Evolutionary conservation across 106 monocot genomes (phyloP), one percentile per base, ranked within the genome.

Genomic region (Dioscorea alata): DNA sequence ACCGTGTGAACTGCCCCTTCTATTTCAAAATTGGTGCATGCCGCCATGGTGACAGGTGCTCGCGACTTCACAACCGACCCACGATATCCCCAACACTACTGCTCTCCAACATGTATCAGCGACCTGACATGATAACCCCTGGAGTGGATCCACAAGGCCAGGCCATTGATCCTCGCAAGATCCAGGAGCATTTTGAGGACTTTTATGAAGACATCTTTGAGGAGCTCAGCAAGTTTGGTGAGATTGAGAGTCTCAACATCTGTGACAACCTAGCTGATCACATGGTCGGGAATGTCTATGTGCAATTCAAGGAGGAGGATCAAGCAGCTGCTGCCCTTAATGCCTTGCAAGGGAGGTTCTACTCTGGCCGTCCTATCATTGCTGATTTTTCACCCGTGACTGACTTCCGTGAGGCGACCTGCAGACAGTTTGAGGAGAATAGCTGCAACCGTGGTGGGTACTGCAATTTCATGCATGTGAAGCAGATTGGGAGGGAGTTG

Each of bases 21-120:
- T 85, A 85, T 72, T 85, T 85, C 80, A 85, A 85, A 50, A 85
- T 85, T 20, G 84, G 84, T 20, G 84, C 84, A 21, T 85, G 80
- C 57, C 80, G 80, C 16, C 84, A 85, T 32, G 80, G 84, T 4
- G 80, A 84, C 69, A 72, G 84, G 2, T 80, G 84, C 54, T 84
- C 84, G 28, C 80, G 76, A 8, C 80, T 80, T 20, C 84, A 80
- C 76, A 84, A 80, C 65, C 61, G 64, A 15, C 84, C 83, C 28
- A 80, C 76, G 7, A 76, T 84, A 49, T 80, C 76, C 16, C 84
- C 84, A 13, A 84, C 84, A 3, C 69, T 84, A 20, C 84, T 84
- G 24, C 76, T 84, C n/a, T 80, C 79, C 75, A 84, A 84, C 65
- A 84, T 84, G 84, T 84, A 84, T 69, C 84, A 80, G 67, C 76